These are phyloP conservation scores for Trametes villosa DNA, from an alignment of 768 basidiomycete genomes.

Conservation along the genomic window DNA sequence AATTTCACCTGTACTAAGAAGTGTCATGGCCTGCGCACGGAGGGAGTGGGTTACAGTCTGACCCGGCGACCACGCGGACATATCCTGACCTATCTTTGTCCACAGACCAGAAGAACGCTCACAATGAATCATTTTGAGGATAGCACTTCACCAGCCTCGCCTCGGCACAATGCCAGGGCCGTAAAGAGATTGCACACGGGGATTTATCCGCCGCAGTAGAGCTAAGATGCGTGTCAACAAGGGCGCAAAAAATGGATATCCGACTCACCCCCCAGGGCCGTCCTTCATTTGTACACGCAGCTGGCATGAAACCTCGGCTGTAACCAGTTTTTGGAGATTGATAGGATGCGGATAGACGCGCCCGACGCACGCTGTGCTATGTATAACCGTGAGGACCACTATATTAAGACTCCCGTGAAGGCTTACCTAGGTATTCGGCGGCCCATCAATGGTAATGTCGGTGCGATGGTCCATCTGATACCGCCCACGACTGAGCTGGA, in stretches of 20 bases:
- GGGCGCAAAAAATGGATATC: no score
- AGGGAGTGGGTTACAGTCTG: no score
- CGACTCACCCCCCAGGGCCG: no score
- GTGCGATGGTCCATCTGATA: background rate
- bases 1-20: no score
- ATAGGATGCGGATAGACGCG: background rate
- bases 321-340: no score
- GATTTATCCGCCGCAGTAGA: background rate
- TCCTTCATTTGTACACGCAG: no score
- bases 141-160: background rate
- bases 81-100: background rate
- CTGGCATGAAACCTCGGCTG: no score
- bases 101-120: background rate
- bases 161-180: background rate
- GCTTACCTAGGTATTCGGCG: background rate
- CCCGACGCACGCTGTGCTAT: background rate
- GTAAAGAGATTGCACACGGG: background rate
- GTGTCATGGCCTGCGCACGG: background rate
- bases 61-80: background rate
- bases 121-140: background rate
- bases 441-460: background rate
- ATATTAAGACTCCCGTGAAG: background rate
- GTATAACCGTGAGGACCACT: conserved; percentile 13
- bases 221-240: no score
- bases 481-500: background rate